Conservation (phyloP, 78 protist species). For the Dictyostelium firmibasis region DNA sequence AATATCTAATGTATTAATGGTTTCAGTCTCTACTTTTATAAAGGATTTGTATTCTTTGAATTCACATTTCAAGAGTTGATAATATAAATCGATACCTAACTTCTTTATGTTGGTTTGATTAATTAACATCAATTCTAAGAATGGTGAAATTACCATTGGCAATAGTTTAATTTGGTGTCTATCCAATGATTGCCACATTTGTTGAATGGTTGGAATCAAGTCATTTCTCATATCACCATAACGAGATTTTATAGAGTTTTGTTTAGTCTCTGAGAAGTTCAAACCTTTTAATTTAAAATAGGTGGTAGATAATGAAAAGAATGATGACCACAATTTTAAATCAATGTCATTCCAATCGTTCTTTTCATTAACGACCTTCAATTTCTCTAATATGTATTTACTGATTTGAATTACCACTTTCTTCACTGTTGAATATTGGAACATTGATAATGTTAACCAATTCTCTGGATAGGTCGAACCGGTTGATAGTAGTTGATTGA, state of each 20-base stretch:
- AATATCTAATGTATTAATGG: constrained; percentile 53
- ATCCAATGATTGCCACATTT: constrained; percentile 72
- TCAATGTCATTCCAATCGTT: constrained; percentile 13
- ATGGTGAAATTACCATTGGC: constrained; percentile 72
- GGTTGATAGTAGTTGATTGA: constrained; percentile 1
- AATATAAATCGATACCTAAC: constrained; percentile 60
- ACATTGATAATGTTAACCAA: constrained; percentile 67
- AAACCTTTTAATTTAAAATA: constrained; percentile 55
- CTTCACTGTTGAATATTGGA: constrained; percentile 52
- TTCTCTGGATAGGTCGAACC: constrained; percentile 61
- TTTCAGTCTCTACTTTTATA: constrained; percentile 67
- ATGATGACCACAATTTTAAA: constrained; percentile 41
- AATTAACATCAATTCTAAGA: constrained; percentile 68
- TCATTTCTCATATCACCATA: constrained; percentile 82
- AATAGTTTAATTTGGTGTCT: constrained; percentile 68
- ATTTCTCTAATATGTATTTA: constrained; percentile 8
- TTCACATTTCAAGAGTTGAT: constrained; percentile 59
- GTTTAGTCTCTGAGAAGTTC: constrained; percentile 45
- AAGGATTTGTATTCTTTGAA: constrained; percentile 50
- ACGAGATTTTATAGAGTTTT: constrained; percentile 41
- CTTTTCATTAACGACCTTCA: neutral
- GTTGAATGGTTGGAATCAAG: constrained; percentile 50
- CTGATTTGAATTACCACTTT: constrained; percentile 41
- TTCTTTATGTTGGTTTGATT: constrained; percentile 43
- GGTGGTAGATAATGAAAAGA: constrained; percentile 47